A percentile compares a stretch with the other conserved stretches of the same genome.
These are phyloP conservation scores for Verticillium albo-atrum DNA, from an alignment of 2,329 filamentous ascomycete genomes.

Conservation along the genomic window DNA sequence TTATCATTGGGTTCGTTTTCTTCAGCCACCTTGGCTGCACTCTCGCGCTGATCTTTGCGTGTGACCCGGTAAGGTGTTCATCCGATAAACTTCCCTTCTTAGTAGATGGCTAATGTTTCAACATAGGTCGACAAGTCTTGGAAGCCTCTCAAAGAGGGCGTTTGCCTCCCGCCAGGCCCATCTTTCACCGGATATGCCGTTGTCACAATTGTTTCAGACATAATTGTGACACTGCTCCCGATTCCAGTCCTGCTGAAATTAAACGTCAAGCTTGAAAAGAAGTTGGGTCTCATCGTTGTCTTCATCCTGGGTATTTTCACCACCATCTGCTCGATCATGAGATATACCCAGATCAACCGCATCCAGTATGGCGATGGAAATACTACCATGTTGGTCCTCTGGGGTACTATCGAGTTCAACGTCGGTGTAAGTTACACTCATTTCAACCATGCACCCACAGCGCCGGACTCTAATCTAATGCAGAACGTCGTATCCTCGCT, in stretches of 20 bases:
- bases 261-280: constrained; percentile 43
- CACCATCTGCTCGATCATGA: constrained; percentile 48
- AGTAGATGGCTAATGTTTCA: background rate
- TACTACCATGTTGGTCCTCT: constrained; percentile 51
- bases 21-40: constrained; percentile 43
- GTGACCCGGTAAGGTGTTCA: constrained; percentile 34
- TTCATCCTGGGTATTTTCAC: constrained; percentile 52
- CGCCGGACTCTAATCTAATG: background rate
- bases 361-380: constrained; percentile 47
- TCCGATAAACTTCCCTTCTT: background rate
- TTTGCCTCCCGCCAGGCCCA: constrained; percentile 38
- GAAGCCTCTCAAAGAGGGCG: constrained; percentile 33
- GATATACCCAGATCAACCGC: constrained; percentile 45
- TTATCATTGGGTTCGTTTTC: constrained; percentile 36
- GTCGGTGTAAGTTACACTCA: constrained; percentile 41
- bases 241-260: constrained; percentile 44
- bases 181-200: constrained; percentile 48
- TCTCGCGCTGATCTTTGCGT: constrained; percentile 45
- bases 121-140: constrained; percentile 37
- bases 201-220: constrained; percentile 46
- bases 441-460: too few relatives aligned
- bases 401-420: constrained; percentile 55
- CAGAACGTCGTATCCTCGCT: constrained; percentile 43
- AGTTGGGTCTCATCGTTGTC: constrained; percentile 44
- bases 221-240: constrained; percentile 44